Percentiles rank a stretch among this genome's conserved stretches.
Conservation (phyloP, 768 basidiomycete species). For the Melanogaster broomeanus region DNA sequence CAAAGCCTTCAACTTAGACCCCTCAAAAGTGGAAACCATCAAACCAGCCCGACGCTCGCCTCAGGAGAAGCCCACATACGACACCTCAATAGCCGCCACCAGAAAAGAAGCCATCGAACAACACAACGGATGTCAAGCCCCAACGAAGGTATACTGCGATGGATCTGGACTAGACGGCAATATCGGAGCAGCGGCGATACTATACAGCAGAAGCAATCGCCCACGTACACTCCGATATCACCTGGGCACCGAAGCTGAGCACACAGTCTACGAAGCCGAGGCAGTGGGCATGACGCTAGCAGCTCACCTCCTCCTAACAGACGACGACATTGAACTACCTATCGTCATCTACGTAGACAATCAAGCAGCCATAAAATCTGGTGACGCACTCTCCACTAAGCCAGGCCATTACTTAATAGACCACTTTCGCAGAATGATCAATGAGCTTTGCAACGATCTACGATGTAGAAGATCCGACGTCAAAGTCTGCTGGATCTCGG, state of each 20-base stretch:
- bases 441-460: too few species aligned
- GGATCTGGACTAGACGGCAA: conserved; percentile 20
- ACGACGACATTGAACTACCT: too few species aligned
- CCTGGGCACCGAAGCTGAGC: conserved; percentile 9
- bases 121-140: background rate
- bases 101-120: background rate
- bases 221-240: background rate
- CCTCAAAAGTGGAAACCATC: background rate
- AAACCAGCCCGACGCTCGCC: background rate
- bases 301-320: too few species aligned
- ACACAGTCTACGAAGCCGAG: conserved; percentile 29
- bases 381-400: too few species aligned
- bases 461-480: background rate
- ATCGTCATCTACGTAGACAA: too few species aligned
- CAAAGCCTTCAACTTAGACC: background rate
- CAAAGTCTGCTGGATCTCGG: conserved; percentile 15
- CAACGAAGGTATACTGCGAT: conserved; percentile 4
- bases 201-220: conserved; percentile 3
- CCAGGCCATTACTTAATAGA: too few species aligned
- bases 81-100: background rate
- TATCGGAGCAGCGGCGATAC: conserved; percentile 25
- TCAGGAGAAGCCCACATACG: background rate
- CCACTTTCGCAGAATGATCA: too few species aligned
- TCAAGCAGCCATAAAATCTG: too few species aligned
- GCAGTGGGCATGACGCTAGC: background rate